Percentiles rank a stretch among this genome's conserved stretches.
These are phyloP conservation scores for Handroanthus guayacan DNA, from an alignment of 257 asterid species.

Conservation along the genomic window DNA sequence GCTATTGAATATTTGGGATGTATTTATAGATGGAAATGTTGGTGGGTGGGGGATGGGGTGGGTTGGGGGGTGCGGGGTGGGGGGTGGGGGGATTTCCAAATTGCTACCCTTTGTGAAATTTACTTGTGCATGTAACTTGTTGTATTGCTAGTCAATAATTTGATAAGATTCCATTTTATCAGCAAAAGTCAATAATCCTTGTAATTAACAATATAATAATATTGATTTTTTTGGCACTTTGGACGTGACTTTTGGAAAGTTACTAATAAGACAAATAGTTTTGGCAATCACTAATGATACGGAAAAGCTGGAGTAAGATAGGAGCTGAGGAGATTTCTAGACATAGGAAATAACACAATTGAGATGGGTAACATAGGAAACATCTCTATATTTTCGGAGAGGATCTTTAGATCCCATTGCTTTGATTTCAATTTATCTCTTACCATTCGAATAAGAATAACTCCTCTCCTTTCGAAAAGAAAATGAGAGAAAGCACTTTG, in stretches of 20 bases:
- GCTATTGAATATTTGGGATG: constrained; percentile 29
- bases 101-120: constrained; percentile 44
- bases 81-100: constrained; percentile 35
- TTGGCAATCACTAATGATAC: background rate
- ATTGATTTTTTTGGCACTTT: background rate
- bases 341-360: too few species aligned
- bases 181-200: constrained; percentile 18
- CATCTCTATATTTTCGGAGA: too few species aligned
- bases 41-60: constrained; percentile 20
- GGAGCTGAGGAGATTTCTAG: too few species aligned
- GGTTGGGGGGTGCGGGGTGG: constrained; percentile 6
- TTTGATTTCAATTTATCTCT: too few species aligned
- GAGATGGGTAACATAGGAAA: too few species aligned
- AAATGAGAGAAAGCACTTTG: too few species aligned
- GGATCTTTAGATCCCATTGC: too few species aligned
- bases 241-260: background rate
- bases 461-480: too few species aligned
- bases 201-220: background rate
- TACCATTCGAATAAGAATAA: too few species aligned
- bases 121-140: constrained; percentile 39
- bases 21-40: constrained; percentile 57
- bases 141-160: background rate
- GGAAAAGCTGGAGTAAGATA: too few species aligned
- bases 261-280: background rate
- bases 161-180: constrained; percentile 3